phyloP scores from a whole-genome alignment of 2,329 filamentous ascomycete species.

The Pseudocercospora musae region DNA sequence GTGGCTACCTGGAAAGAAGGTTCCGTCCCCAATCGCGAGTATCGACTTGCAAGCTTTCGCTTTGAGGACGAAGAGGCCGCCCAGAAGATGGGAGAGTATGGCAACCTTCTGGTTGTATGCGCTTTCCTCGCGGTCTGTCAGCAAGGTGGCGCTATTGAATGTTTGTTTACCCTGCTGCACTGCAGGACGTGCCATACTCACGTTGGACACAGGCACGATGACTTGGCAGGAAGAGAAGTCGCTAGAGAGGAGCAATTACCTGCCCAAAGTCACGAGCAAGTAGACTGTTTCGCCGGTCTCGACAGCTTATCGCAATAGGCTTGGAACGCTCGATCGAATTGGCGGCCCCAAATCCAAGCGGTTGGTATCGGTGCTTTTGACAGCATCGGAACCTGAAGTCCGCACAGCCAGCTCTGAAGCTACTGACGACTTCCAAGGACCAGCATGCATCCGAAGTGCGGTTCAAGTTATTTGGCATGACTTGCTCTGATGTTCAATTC shows the following conservation, averaged over 20 bases:
- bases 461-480: no score
- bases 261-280: no score
- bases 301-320: no score
- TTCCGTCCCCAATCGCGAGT: background rate
- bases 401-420: no score
- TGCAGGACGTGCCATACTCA: background rate
- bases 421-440: no score
- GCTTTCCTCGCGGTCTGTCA: background rate
- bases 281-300: no score
- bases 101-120: background rate
- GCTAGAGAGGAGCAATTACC: background rate
- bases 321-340: no score
- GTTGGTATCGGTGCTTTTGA: no score
- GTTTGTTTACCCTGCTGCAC: background rate
- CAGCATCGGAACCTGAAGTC: no score
- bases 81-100: background rate
- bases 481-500: no score
- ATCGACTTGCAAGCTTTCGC: background rate
- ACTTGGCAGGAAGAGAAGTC: constrained; percentile 5
- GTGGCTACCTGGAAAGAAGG: constrained; percentile 4
- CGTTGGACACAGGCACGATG: background rate
- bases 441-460: no score
- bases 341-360: no score
- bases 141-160: constrained; percentile 1
- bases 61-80: constrained; percentile 1